Evolutionary conservation across 306 rosid species (phyloP), one percentile per base, ranked within the genome.

Genomic region (Lathyrus aphaca): DNA sequence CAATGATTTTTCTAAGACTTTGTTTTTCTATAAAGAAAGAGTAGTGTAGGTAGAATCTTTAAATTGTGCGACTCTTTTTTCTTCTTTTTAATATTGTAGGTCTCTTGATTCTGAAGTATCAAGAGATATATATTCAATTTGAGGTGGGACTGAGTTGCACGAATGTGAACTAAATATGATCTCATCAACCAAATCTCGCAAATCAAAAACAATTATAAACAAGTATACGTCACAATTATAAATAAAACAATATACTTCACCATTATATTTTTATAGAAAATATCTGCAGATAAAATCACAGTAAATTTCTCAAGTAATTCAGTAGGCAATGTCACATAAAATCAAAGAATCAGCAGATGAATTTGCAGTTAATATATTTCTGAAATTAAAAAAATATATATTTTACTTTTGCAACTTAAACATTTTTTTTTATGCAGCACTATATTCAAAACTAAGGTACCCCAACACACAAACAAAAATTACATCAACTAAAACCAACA

Each of bases 1-100:
- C 71, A 30, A 46, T 64, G 40, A 21, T 46, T 53, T 59, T 63
- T 68, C 50, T 38, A 27, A 29, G 56, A 42, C 32, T 6, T 48
- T 17, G 6, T 49, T 49, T 43, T 3, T 44, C 50, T 44, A 13
- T 44, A 44, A 44, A 44, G 58, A 51, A 27, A 10, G 0, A 15
- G 23, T 16, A 69, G 16, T 17, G 23, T 59, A 10, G 21, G 60
- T 16, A 18, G 13, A 21, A 11, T 66, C 25, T 68, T 16, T 29
- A 25, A 13, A 14, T 29, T 13, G 11, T 57, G 14, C 15, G 15
- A 54, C 4, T 1, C 29, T 10, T 10, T 2, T 5, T 2, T 16
- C 6, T 45, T 14, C 2, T 14, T 5, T 9, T 45, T 45, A 45
- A 46, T 46, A 14, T 29, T 13, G 39, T 57, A 14, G 37, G 6